A percentile compares a stretch with the other conserved stretches of the same genome.
phyloP scores from a whole-genome alignment of 2,329 filamentous ascomycete species.

The Phialophora chinensis region DNA sequence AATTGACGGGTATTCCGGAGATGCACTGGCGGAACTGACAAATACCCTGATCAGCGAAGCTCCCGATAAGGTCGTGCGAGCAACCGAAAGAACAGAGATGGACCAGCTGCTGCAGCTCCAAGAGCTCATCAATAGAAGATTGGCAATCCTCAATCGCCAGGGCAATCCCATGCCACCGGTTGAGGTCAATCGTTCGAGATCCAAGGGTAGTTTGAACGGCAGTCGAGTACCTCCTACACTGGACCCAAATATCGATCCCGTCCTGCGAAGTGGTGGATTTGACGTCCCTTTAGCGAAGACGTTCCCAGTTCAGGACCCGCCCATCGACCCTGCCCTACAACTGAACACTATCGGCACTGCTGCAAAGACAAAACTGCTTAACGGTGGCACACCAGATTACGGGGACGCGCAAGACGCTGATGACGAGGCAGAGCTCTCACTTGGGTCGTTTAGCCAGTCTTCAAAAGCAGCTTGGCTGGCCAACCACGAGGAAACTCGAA shows the following conservation, averaged over 20 bases:
- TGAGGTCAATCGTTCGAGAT: neutral
- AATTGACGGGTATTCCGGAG: constrained; percentile 28
- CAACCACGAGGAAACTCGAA: neutral
- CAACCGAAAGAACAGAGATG: constrained; percentile 29
- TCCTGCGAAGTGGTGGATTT: neutral
- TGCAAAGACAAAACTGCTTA: constrained; percentile 16
- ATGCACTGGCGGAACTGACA: constrained; percentile 35
- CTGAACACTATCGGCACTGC: neutral
- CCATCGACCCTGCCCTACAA: constrained; percentile 5
- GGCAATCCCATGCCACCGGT: constrained; percentile 3
- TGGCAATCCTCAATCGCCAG: constrained; percentile 26
- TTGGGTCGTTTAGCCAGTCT: neutral
- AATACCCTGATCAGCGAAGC: constrained; percentile 38
- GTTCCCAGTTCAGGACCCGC: neutral
- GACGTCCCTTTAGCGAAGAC: neutral
- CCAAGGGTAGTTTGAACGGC: constrained; percentile 28
- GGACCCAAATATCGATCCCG: constrained; percentile 16
- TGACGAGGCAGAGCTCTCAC: constrained; percentile 5
- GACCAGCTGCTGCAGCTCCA: constrained; percentile 34
- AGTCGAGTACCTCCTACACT: constrained; percentile 10
- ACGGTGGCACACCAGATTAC: constrained; percentile 14
- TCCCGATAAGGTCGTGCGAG: constrained; percentile 32
- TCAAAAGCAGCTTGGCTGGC: neutral
- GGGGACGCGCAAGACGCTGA: neutral
- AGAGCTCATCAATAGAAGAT: constrained; percentile 32